Conservation (phyloP, 192 early-diverging fungal species). For the Podila verticillata region DNA sequence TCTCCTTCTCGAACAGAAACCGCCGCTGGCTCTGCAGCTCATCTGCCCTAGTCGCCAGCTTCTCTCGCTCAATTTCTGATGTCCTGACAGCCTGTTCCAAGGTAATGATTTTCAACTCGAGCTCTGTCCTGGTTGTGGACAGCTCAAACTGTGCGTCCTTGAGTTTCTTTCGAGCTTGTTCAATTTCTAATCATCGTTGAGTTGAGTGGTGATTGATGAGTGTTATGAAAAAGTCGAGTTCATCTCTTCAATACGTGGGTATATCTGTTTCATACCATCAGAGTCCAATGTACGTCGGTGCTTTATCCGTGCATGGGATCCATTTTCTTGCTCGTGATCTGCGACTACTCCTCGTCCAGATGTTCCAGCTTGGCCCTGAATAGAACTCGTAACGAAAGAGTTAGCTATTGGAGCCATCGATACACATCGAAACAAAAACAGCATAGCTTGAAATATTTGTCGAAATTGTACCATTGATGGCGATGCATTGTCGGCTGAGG, state of each 20-base stretch:
- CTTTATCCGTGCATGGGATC: neutral
- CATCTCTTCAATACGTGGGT: too few relatives aligned
- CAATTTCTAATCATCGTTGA: slow-evolving; percentile 17
- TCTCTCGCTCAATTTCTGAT: slow-evolving; percentile 31
- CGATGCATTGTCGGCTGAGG: neutral
- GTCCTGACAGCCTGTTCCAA: slow-evolving; percentile 30
- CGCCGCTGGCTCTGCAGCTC: slow-evolving; percentile 67
- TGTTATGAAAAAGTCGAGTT: neutral
- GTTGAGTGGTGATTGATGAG: too few relatives aligned
- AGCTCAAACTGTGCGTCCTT: slow-evolving; percentile 41
- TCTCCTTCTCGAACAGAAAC: slow-evolving; percentile 67
- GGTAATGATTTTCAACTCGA: slow-evolving; percentile 35
- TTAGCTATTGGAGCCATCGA: too few relatives aligned
- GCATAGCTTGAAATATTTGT: too few relatives aligned
- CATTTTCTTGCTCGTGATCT: neutral
- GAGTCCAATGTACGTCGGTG: neutral
- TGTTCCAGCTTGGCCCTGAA: neutral
- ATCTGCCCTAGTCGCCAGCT: slow-evolving; percentile 57
- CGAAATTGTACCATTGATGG: neutral
- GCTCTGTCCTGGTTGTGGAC: slow-evolving; percentile 36
- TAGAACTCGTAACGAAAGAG: neutral
- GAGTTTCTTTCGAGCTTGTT: slow-evolving; percentile 28
- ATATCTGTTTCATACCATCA: neutral
- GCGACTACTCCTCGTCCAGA: neutral
- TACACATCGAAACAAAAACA: too few relatives aligned